Percentiles rank a stretch among this genome's conserved stretches.
Evolutionary conservation across 1,139 yeast species (phyloP).

Genomic region (Taphrina deformans): DNA sequence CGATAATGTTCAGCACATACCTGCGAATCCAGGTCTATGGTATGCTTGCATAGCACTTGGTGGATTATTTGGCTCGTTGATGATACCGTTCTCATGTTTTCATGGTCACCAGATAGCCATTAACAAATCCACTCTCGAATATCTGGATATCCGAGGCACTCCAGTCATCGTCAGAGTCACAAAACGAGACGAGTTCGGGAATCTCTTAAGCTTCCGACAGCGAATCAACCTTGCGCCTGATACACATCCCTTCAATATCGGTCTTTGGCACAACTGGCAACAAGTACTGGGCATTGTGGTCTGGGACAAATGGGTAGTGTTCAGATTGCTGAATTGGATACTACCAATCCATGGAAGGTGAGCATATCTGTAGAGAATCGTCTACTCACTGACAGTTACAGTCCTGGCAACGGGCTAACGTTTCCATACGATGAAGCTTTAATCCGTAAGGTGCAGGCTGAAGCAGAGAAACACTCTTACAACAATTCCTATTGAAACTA

Average conservation of each 20-base stretch:
- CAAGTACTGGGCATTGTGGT: slow-evolving; percentile 45
- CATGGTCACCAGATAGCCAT: slow-evolving; percentile 39
- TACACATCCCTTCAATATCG: slow-evolving; percentile 43
- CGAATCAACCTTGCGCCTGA: slow-evolving; percentile 38
- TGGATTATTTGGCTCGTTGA: slow-evolving; percentile 37
- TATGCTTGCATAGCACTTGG: slow-evolving; percentile 28
- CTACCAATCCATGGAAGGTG: slow-evolving; percentile 53
- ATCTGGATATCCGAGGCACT: slow-evolving; percentile 5
- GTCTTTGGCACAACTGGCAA: slow-evolving; percentile 44
- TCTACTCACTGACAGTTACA: background rate
- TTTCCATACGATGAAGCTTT: slow-evolving; percentile 23
- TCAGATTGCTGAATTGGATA: slow-evolving; percentile 43
- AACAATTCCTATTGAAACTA: background rate
- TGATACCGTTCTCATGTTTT: slow-evolving; percentile 43
- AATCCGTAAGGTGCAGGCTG: background rate
- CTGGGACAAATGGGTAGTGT: slow-evolving; percentile 39
- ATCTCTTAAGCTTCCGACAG: background rate
- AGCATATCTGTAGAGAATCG: background rate
- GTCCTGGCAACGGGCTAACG: slow-evolving; percentile 34
- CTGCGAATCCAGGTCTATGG: slow-evolving; percentile 27
- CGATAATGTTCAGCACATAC: slow-evolving; percentile 18
- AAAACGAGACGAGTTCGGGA: background rate
- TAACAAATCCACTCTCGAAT: slow-evolving; percentile 23
- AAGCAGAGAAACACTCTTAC: slow-evolving; percentile 3
- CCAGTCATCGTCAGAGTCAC: slow-evolving; percentile 2